phyloP scores from a whole-genome alignment of 768 basidiomycete genomes.

The Hygrophoropsis aurantiaca region DNA sequence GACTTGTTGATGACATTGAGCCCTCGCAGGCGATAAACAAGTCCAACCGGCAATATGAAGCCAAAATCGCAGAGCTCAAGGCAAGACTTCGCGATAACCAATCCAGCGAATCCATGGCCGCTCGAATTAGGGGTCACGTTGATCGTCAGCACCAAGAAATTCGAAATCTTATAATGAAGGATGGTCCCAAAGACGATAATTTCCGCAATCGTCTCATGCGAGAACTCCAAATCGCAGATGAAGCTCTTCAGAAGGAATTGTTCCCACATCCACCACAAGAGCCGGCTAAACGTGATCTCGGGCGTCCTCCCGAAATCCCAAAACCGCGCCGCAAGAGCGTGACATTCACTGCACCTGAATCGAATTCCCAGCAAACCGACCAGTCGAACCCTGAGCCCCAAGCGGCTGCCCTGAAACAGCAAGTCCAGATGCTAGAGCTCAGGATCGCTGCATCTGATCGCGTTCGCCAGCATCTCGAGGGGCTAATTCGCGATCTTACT shows the following conservation, averaged over 20 bases:
- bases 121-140: constrained; percentile 59
- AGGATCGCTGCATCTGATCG: constrained; percentile 69
- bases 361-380: constrained; percentile 32
- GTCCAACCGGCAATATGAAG: constrained; percentile 63
- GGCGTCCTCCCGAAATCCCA: neutral
- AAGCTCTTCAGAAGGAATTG: constrained; percentile 54
- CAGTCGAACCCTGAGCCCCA: constrained; percentile 44
- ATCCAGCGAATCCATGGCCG: constrained; percentile 45
- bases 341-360: constrained; percentile 28
- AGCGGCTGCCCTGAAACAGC: constrained; percentile 54
- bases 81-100: constrained; percentile 59
- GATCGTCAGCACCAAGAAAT: constrained; percentile 73
- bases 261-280: constrained; percentile 33
- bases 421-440: constrained; percentile 66
- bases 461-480: constrained; percentile 63
- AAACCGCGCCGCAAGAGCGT: constrained; percentile 47
- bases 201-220: constrained; percentile 63
- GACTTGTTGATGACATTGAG: constrained; percentile 61
- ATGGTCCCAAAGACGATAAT: constrained; percentile 54
- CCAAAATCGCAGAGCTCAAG: constrained; percentile 62
- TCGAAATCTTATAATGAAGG: constrained; percentile 59
- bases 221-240: constrained; percentile 63
- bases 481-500: constrained; percentile 57
- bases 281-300: constrained; percentile 13
- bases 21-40: constrained; percentile 54